Evolutionary conservation across 768 basidiomycete genomes (phyloP).

Genomic region (Naematelia encephala): DNA sequence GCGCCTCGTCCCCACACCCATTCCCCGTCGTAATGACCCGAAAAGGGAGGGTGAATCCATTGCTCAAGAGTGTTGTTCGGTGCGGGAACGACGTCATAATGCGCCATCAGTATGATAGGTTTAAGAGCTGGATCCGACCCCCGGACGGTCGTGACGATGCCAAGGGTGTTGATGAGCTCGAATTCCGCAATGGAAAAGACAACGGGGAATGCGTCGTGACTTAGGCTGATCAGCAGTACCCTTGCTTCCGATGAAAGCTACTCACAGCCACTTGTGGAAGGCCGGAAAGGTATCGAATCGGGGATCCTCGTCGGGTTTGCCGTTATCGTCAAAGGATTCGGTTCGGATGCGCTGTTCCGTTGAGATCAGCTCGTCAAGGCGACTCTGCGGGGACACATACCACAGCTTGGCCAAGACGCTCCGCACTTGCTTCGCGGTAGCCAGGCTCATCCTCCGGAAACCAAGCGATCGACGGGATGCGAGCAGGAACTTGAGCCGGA

Average conservation of each 20-base stretch:
- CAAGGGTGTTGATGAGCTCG: conserved; percentile 72
- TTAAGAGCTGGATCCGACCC: conserved; percentile 58
- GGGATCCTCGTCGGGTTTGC: conserved; percentile 32
- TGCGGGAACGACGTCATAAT: conserved; percentile 38
- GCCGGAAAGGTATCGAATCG: conserved; percentile 39
- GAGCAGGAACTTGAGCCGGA: too few relatives aligned
- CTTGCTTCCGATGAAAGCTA: too few relatives aligned
- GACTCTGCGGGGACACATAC: too few relatives aligned
- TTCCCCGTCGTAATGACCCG: conserved; percentile 6
- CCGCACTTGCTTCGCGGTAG: too few relatives aligned
- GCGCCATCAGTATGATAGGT: conserved; percentile 11
- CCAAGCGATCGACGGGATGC: too few relatives aligned
- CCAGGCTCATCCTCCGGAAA: too few relatives aligned
- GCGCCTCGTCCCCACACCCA: conserved; percentile 4
- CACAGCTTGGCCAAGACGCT: too few relatives aligned
- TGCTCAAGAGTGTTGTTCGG: background rate
- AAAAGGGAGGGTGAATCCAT: background rate
- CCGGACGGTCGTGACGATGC: conserved; percentile 69
- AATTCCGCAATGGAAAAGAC: conserved; percentile 54
- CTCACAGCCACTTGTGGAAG: conserved; percentile 53
- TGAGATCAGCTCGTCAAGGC: too few relatives aligned
- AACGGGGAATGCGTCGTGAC: conserved; percentile 39
- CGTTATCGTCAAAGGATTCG: conserved; percentile 46
- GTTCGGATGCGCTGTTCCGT: too few relatives aligned
- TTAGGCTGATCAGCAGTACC: too few relatives aligned